Conservation (phyloP, 2,329 filamentous ascomycete genomes). For the Clarireedia hainanense region DNA sequence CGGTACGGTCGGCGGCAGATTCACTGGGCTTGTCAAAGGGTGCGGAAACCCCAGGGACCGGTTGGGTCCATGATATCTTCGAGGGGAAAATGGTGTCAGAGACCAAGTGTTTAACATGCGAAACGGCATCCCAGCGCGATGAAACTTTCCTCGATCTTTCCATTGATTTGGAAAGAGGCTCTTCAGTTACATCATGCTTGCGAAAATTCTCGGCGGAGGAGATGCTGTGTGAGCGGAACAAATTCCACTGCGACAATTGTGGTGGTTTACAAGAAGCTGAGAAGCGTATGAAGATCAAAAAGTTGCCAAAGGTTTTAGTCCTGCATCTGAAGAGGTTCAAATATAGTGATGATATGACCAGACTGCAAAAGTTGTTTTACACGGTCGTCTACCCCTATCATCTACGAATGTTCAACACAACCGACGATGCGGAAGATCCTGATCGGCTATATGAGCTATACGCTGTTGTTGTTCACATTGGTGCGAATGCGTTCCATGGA, state of each 20-base stretch:
- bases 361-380: conserved; percentile 93
- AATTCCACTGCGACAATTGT: conserved; percentile 97
- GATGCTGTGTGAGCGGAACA: conserved; percentile 97
- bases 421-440: conserved; percentile 88
- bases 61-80: conserved; percentile 97
- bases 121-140: conserved; percentile 89
- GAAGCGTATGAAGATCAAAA: conserved; percentile 99
- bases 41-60: conserved; percentile 53
- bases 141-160: conserved; percentile 94
- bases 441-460: conserved; percentile 95
- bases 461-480: conserved; percentile 94
- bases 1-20: conserved; percentile 33
- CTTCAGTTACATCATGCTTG: conserved; percentile 90
- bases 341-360: conserved; percentile 91
- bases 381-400: conserved; percentile 96
- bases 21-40: conserved; percentile 31
- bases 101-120: conserved; percentile 92
- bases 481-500: conserved; percentile 91
- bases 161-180: conserved; percentile 90
- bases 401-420: conserved; percentile 74
- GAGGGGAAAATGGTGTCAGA: conserved; percentile 92
- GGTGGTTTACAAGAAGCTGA: conserved; percentile 95
- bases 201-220: conserved; percentile 96
- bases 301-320: conserved; percentile 81
- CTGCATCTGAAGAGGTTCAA: conserved; percentile 96